Evolutionary conservation across 2,329 filamentous ascomycete species (phyloP).

Genomic region (Fusarium kyushuense): DNA sequence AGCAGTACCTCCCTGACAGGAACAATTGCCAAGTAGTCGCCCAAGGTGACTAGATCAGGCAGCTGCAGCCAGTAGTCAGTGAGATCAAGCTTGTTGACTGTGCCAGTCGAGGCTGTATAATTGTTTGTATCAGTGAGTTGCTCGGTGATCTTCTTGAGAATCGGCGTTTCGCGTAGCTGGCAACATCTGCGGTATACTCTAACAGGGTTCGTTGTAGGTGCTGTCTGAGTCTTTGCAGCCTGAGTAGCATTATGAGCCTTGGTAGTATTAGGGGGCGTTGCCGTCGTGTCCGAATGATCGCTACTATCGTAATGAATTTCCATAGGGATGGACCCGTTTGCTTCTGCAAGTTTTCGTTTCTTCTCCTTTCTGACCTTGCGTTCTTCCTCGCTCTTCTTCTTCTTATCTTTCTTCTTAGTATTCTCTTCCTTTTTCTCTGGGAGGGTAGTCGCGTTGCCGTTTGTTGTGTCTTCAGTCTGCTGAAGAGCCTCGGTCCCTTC

Average conservation of each 20-base stretch:
- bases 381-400: constrained; percentile 93
- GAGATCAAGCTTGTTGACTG: constrained; percentile 84
- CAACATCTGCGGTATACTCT: constrained; percentile 95
- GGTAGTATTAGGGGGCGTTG: constrained; percentile 24
- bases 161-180: constrained; percentile 90
- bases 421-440: constrained; percentile 57
- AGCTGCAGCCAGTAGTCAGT: constrained; percentile 86
- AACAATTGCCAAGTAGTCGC: constrained; percentile 94
- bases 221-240: constrained; percentile 48
- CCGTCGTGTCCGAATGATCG: constrained; percentile 61
- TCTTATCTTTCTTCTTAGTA: constrained; percentile 89
- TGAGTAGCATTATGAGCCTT: constrained; percentile 15
- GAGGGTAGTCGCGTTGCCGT: constrained; percentile 37
- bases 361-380: constrained; percentile 92
- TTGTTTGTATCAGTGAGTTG: constrained; percentile 82
- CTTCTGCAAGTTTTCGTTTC: constrained; percentile 84
- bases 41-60: constrained; percentile 85
- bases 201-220: constrained; percentile 89
- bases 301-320: constrained; percentile 81
- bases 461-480: constrained; percentile 44
- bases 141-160: constrained; percentile 90
- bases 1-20: constrained; percentile 88
- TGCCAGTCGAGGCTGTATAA: constrained; percentile 74
- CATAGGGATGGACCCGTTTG: constrained; percentile 87
- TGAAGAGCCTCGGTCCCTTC: constrained; percentile 48